Base-by-base conservation (phyloP, 2,329 filamentous ascomycete species). In the Pestalotiopsis sp. region DNA sequence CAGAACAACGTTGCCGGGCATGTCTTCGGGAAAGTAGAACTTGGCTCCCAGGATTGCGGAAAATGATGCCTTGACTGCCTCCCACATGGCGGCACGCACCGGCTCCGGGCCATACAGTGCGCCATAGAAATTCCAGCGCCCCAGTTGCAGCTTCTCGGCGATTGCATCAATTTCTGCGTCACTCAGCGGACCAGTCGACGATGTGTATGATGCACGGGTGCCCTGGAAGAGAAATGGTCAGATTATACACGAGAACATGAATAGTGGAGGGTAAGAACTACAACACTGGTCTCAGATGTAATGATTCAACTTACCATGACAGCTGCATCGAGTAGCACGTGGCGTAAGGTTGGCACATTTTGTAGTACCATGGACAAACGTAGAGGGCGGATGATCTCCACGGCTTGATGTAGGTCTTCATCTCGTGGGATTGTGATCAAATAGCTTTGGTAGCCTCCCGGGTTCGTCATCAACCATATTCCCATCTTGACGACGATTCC, bases 401-500 rank as follows among this genome's bases (percentile, higher is more conserved):
- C 79, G 49, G 84, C 78, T 56, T 83, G 78, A 11, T 82, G 77
- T 7, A 87, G 79, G 69, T 87, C 83, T 49, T 85, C 83, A 41
- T 87, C 85, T 41, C 78, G 80, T 0, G 82, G 81, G 41, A 87
- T 82, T 0, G 83, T 85, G 71, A 77, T 75, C 71, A 81, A 76
- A 67, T 78, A 80, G 63, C 76, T 77, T 64, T 86, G 83, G 69
- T 84, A 83, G 1, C 83, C 84, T 11, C 81, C 84, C 0, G 84
- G 84, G 61, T 86, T 85, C 1, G 83, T 82, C 86, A 88, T 87
- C 41, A 89, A 78, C 77, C 76, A 76, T 71, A 87, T 81, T 0
- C 85, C 85, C 79, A 87, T 85, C 75, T 87, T 86, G 3, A 84
- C 85, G 2, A 86, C 84, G 27, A 87, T 83, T 12, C 84, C 84